Evolutionary conservation across 208 protist genomes (phyloP).

Genomic region (Trypanosoma caninum): DNA sequence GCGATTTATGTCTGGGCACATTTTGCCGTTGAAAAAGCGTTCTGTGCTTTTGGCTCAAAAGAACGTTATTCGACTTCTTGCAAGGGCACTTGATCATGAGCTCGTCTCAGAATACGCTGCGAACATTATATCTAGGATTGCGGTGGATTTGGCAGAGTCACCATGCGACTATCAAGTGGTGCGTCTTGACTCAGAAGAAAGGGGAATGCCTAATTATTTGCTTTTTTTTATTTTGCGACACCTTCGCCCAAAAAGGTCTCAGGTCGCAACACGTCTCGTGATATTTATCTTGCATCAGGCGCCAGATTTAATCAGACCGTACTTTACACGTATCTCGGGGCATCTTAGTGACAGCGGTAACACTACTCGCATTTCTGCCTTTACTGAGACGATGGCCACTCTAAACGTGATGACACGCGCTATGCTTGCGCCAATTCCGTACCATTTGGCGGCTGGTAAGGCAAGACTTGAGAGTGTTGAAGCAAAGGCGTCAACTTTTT

Average conservation of each 20-base stretch:
- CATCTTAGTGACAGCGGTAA: constrained; percentile 73
- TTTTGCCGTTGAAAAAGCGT: constrained; percentile 54
- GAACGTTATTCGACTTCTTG: constrained; percentile 77
- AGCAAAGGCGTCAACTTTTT: constrained; percentile 68
- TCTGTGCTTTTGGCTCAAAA: constrained; percentile 68
- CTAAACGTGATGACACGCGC: constrained; percentile 84
- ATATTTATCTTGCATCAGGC: constrained; percentile 72
- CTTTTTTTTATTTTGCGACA: constrained; percentile 87
- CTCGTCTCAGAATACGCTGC: constrained; percentile 54
- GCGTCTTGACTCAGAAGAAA: constrained; percentile 61
- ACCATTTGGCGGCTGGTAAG: constrained; percentile 57
- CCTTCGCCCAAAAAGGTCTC: constrained; percentile 65
- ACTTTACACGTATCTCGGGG: constrained; percentile 73
- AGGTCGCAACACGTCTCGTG: constrained; percentile 50
- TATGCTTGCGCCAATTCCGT: constrained; percentile 76
- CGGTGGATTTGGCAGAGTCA: constrained; percentile 70
- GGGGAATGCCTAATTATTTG: constrained; percentile 88
- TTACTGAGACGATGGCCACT: constrained; percentile 63
- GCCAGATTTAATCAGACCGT: constrained; percentile 85
- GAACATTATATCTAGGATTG: constrained; percentile 61
- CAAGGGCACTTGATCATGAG: constrained; percentile 70
- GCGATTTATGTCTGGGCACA: constrained; percentile 54
- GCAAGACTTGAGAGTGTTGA: constrained; percentile 54
- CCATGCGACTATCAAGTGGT: constrained; percentile 77
- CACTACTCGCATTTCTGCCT: constrained; percentile 37